Evolutionary conservation across 768 basidiomycete species (phyloP).

Genomic region (Filobasidium floriforme): DNA sequence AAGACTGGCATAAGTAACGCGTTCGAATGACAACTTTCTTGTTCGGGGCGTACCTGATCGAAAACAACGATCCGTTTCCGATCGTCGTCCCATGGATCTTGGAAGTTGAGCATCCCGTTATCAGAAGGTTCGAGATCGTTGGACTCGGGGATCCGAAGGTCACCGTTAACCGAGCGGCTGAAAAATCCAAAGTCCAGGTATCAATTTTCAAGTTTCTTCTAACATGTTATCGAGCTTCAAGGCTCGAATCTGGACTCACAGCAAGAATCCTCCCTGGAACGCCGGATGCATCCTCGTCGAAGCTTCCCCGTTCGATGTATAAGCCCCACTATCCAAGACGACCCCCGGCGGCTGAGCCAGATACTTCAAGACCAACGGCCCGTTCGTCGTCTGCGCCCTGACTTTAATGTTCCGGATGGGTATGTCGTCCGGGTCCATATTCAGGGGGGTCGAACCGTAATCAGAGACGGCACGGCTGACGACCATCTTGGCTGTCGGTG

Average conservation of each 20-base stretch:
- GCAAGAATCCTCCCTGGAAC: constrained; percentile 37
- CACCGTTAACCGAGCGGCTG: constrained; percentile 24
- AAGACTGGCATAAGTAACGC: too few species aligned
- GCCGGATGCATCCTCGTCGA: constrained; percentile 32
- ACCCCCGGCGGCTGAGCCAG: constrained; percentile 32
- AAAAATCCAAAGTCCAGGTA: constrained; percentile 16
- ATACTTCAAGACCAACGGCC: constrained; percentile 31
- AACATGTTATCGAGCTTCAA: constrained; percentile 6
- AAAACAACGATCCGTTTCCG: constrained; percentile 25
- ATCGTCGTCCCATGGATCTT: constrained; percentile 28
- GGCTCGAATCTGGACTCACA: constrained; percentile 6
- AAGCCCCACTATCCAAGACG: constrained; percentile 27
- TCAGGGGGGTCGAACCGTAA: constrained; percentile 2
- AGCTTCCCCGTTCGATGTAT: constrained; percentile 33
- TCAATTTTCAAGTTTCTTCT: constrained; percentile 23
- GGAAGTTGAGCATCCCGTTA: constrained; percentile 2
- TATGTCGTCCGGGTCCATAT: constrained; percentile 1
- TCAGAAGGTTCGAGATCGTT: constrained; percentile 13
- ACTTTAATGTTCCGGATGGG: constrained; percentile 30
- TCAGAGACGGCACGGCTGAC: constrained; percentile 9
- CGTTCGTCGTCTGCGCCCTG: constrained; percentile 33
- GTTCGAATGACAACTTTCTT: too few species aligned
- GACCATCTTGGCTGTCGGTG: not conserved
- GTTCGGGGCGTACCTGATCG: too few species aligned
- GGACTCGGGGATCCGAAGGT: constrained; percentile 18